These are phyloP conservation scores for Rickenella mellea DNA, from an alignment of 768 basidiomycete species.

Conservation along the genomic window DNA sequence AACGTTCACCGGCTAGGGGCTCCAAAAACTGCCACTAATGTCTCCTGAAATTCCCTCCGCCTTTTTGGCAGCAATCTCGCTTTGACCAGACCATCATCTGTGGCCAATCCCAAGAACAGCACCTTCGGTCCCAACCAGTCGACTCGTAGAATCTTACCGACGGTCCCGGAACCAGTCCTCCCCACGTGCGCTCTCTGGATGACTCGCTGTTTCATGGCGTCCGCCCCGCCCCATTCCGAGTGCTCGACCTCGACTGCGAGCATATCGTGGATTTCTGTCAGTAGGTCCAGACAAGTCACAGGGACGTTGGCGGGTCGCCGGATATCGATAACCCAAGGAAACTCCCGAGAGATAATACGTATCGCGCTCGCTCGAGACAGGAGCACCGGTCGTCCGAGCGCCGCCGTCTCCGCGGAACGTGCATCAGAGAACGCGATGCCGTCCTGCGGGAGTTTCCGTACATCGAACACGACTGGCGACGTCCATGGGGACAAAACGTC, in stretches of 20 bases:
- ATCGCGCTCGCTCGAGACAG: too few relatives aligned
- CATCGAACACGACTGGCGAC: too few relatives aligned
- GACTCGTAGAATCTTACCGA: constrained; percentile 25
- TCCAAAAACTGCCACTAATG: too few relatives aligned
- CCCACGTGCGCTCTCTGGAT: neutral
- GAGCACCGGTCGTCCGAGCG: too few relatives aligned
- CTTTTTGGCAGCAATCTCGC: too few relatives aligned
- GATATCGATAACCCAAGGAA: constrained; percentile 61
- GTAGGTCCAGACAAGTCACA: neutral
- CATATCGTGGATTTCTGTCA: neutral
- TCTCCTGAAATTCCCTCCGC: too few relatives aligned
- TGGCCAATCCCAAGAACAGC: constrained; percentile 53
- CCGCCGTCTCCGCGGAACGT: too few relatives aligned
- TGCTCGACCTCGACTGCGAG: neutral
- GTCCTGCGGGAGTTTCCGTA: too few relatives aligned
- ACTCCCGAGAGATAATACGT: constrained; percentile 48
- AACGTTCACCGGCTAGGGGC: too few relatives aligned
- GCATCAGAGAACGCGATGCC: too few relatives aligned
- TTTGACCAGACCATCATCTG: too few relatives aligned
- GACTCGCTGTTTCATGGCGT: neutral
- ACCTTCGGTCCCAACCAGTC: constrained; percentile 55
- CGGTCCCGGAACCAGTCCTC: neutral
- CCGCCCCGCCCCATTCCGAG: neutral
- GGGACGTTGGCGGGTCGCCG: constrained; percentile 7
- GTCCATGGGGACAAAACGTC: too few relatives aligned